Evolutionary conservation across 768 basidiomycete genomes (phyloP).

Genomic region (Lactarius pseudohatsudake): DNA sequence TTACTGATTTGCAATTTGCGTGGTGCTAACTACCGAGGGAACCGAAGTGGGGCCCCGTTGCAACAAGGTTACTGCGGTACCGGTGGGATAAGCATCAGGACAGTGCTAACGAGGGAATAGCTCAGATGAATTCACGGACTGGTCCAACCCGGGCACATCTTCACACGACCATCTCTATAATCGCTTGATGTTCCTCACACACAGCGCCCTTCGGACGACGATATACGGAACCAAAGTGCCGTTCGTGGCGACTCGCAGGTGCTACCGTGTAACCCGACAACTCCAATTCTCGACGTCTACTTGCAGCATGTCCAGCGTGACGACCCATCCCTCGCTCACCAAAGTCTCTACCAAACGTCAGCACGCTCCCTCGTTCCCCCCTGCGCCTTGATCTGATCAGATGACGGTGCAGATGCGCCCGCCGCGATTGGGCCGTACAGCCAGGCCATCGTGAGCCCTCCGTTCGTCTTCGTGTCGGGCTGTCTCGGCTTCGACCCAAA

Average conservation of each 20-base stretch:
- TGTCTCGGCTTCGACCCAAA: constrained; percentile 80
- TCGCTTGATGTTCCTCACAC: background rate
- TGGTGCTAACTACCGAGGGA: too few relatives aligned
- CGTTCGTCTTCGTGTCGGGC: constrained; percentile 87
- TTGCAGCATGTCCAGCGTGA: constrained; percentile 33
- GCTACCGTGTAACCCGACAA: background rate
- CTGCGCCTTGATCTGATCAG: background rate
- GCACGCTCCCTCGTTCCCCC: background rate
- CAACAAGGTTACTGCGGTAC: too few relatives aligned
- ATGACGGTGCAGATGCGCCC: constrained; percentile 57
- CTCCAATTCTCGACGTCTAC: background rate
- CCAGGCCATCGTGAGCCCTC: constrained; percentile 80
- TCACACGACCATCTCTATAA: background rate
- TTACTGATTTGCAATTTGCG: background rate
- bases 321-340: constrained; percentile 40
- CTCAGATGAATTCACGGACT: background rate
- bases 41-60: too few relatives aligned
- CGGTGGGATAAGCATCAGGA: too few relatives aligned
- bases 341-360: constrained; percentile 39
- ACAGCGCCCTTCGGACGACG: background rate
- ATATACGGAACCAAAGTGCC: background rate
- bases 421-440: constrained; percentile 85
- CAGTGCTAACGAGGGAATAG: too few relatives aligned
- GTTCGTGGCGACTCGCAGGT: background rate
- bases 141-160: background rate